Percentiles rank a stretch among this genome's conserved stretches.
These are phyloP conservation scores for Beauveria pseudobassiana DNA, from an alignment of 2,329 filamentous ascomycete genomes.

Conservation along the genomic window DNA sequence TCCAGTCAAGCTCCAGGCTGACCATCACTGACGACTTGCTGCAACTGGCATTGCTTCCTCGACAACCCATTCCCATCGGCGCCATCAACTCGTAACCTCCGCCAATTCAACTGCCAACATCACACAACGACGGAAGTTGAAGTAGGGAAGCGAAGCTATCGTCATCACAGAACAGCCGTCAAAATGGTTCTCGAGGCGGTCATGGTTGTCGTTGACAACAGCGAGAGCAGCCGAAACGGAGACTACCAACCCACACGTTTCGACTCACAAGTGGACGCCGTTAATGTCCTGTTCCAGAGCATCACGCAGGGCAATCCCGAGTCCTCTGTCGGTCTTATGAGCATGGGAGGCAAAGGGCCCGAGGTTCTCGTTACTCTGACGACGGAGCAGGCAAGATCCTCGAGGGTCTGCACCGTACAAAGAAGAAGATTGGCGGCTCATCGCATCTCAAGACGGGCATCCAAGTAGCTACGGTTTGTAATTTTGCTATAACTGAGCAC, in stretches of 20 bases:
- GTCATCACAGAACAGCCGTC: constrained; percentile 33
- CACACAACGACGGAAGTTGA: background rate
- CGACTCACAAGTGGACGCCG: constrained; percentile 92
- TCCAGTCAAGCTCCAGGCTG: constrained; percentile 11
- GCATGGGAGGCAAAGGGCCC: constrained; percentile 95
- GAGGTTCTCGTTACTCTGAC: constrained; percentile 96
- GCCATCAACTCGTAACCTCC: constrained; percentile 2
- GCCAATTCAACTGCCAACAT: background rate
- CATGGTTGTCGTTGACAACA: constrained; percentile 99
- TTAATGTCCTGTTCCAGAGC: constrained; percentile 89
- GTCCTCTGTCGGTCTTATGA: constrained; percentile 96
- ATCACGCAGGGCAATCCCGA: constrained; percentile 95
- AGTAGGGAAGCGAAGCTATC: background rate
- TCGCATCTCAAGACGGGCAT: constrained; percentile 88
- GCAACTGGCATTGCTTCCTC: constrained; percentile 3
- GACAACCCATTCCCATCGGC: constrained; percentile 3
- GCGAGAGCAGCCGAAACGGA: constrained; percentile 95
- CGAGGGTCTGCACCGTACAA: constrained; percentile 81
- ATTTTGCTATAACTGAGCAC: background rate
- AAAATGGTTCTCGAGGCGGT: constrained; percentile 98
- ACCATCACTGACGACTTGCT: constrained; percentile 13
- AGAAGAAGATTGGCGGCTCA: constrained; percentile 82
- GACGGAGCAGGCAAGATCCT: constrained; percentile 94
- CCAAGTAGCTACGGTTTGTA: constrained; percentile 82
- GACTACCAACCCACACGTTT: constrained; percentile 88